Percentiles rank a stretch among this genome's conserved stretches.
These are phyloP conservation scores for Phytopythium boreale DNA, from an alignment of 352 stramenopile genomes.

Conservation along the genomic window DNA sequence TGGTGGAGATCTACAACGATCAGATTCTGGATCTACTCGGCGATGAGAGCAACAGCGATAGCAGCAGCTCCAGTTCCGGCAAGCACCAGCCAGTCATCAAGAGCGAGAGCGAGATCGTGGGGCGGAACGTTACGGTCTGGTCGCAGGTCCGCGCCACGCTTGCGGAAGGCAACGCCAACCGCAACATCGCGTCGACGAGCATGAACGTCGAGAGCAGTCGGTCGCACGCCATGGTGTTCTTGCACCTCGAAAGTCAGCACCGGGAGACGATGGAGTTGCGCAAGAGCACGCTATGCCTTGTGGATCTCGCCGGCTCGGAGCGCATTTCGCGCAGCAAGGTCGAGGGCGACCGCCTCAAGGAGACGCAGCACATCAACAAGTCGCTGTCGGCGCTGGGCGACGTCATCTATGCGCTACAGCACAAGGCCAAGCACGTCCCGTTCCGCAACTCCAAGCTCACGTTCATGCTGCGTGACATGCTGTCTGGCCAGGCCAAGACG, in stretches of 20 bases:
- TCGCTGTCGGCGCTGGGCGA: conserved; percentile 95
- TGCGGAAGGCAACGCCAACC: conserved; percentile 73
- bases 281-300: conserved; percentile 93
- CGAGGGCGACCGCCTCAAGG: conserved; percentile 88
- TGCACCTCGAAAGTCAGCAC: conserved; percentile 74
- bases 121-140: conserved; percentile 55
- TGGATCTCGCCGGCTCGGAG: conserved; percentile 98
- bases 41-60: conserved; percentile 27
- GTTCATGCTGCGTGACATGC: conserved; percentile 91
- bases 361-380: conserved; percentile 99
- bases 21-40: conserved; percentile 89
- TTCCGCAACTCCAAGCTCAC: conserved; percentile 96
- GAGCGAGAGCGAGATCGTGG: conserved; percentile 70
- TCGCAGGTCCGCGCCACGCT: conserved; percentile 67
- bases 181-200: conserved; percentile 76
- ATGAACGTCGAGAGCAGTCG: conserved; percentile 89
- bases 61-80: conserved; percentile 36
- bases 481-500: conserved; percentile 90
- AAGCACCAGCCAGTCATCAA: conserved; percentile 29
- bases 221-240: conserved; percentile 80
- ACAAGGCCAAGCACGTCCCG: conserved; percentile 92
- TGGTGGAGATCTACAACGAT: conserved; percentile 98
- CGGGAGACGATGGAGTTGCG: conserved; percentile 64
- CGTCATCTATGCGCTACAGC: conserved; percentile 93
- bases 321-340: conserved; percentile 86